Base-by-base conservation (phyloP, 1,139 yeast species). In the Saccharomyces hybrid region DNA sequence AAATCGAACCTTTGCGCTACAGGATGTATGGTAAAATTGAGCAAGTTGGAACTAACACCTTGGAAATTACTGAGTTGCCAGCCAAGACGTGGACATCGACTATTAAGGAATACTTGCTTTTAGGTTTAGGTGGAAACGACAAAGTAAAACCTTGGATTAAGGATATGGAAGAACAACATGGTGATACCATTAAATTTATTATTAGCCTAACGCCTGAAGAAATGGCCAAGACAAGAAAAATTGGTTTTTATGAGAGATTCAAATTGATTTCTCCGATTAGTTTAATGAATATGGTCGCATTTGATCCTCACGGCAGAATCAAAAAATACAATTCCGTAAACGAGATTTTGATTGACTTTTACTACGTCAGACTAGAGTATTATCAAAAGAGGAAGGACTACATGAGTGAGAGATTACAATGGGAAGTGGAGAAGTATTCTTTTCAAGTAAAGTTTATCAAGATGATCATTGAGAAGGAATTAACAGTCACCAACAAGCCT, bases 121-220 rank as follows among this genome's bases (percentile, higher is more conserved):
- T 81, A 52, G 95, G 93, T 24, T 75, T 90, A 55, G 75, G 79
- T 47, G 96, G 96, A 27, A 79, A 75, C 55, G 95, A 87, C 48
- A 87, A 85, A 65, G 73, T 73, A 2, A 78, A 80, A 52, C 81
- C 95, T 3, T 93, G 97, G 96, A 89, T 93, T 57, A 91, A 89
- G 62, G 98, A 93, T 72, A 82, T 91, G 83, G 91, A 87, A 63
- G 99, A 93, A 68, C 96, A 93, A 67, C 98, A 93, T 70, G 88
- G 90, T 6, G 78, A 84, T 55, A 86, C 84, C 47, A 83, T 93
- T 60, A 82, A 84, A 61, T 95, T 95, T 67, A 81, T 88, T 32
- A 81, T 95, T 34, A 88, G 83, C 49, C 73, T 95, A 60, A 74
- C 83, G 19, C 79, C 78, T 52, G 93, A 84, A 53, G 96, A 93